phyloP scores from a whole-genome alignment of 306 rosid species.

The Luffa acutangula region DNA sequence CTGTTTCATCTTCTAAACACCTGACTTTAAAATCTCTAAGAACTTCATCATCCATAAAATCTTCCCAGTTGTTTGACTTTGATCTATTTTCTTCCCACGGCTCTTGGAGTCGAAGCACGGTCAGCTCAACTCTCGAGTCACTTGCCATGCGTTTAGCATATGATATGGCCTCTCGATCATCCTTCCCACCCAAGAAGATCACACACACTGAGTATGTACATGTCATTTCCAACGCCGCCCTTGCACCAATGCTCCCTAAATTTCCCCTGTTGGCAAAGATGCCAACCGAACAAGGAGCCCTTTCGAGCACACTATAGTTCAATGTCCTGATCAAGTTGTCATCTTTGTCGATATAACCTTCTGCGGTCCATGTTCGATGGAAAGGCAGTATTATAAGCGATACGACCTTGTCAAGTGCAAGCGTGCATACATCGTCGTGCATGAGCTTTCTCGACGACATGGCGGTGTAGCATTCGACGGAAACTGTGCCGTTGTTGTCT shows the following conservation, averaged over 20 bases:
- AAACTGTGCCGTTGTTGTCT: slow-evolving; percentile 18
- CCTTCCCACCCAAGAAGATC: slow-evolving; percentile 61
- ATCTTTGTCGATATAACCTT: slow-evolving; percentile 35
- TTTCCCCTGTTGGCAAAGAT: slow-evolving; percentile 34
- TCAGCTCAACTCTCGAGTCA: slow-evolving; percentile 18
- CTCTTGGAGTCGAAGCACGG: slow-evolving; percentile 5
- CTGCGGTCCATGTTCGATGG: slow-evolving; percentile 38
- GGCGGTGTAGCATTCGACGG: slow-evolving; percentile 35
- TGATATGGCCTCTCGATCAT: slow-evolving; percentile 51
- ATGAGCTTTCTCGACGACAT: slow-evolving; percentile 44
- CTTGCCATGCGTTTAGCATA: slow-evolving; percentile 31
- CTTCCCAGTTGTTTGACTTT: background rate
- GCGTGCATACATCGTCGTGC: slow-evolving; percentile 55
- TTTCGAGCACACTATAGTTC: slow-evolving; percentile 32
- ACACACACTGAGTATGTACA: slow-evolving; percentile 21
- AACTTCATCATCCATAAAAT: background rate
- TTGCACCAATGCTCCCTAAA: slow-evolving; percentile 14
- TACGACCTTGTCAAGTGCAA: slow-evolving; percentile 48
- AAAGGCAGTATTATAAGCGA: slow-evolving; percentile 56
- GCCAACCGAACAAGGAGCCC: slow-evolving; percentile 66
- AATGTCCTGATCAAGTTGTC: slow-evolving; percentile 31
- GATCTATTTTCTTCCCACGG: background rate
- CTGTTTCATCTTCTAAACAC: background rate
- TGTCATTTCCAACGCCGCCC: background rate
- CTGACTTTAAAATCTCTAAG: slow-evolving; percentile 1